These are phyloP conservation scores for Mallotus repandus DNA, from an alignment of 441 rosid genomes.

Conservation along the genomic window DNA sequence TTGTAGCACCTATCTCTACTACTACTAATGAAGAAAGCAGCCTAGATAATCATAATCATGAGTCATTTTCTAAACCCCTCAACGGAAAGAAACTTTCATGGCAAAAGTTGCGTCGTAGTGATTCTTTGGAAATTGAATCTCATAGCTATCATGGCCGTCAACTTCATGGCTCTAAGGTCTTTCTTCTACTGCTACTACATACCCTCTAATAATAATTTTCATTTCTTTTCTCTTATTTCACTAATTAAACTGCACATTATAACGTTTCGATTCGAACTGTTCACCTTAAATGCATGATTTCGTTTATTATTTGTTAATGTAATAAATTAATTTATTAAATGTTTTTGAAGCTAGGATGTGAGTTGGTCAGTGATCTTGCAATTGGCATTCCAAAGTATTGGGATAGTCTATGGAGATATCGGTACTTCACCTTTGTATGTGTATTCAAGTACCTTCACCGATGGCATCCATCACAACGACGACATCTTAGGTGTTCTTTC, in stretches of 20 bases:
- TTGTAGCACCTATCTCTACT: not conserved
- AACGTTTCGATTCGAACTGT: not conserved
- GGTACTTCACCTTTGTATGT: slow-evolving; percentile 58
- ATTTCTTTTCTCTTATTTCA: too few species aligned
- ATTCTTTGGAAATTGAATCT: slow-evolving; percentile 48
- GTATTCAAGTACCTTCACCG: slow-evolving; percentile 36
- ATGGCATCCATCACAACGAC: slow-evolving; percentile 38
- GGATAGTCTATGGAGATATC: slow-evolving; percentile 52
- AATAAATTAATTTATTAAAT: too few species aligned
- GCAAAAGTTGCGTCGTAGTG: slow-evolving; percentile 32
- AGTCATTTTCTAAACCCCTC: not conserved
- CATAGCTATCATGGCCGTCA: slow-evolving; percentile 18
- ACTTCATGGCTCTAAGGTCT: slow-evolving; percentile 32
- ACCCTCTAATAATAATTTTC: too few species aligned
- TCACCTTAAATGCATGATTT: not conserved
- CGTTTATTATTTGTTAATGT: too few species aligned
- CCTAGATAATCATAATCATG: not conserved
- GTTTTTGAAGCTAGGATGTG: slow-evolving; percentile 6
- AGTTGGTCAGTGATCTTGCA: slow-evolving; percentile 42
- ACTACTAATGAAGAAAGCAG: not conserved
- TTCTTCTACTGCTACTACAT: too few species aligned
- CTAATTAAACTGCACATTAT: not conserved
- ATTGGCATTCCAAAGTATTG: slow-evolving; percentile 55
- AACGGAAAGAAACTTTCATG: slow-evolving; percentile 23
- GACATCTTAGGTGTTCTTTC: slow-evolving; percentile 53